Evolutionary conservation across 192 early-diverging fungal species (phyloP).

Genomic region (Thamnidium elegans): DNA sequence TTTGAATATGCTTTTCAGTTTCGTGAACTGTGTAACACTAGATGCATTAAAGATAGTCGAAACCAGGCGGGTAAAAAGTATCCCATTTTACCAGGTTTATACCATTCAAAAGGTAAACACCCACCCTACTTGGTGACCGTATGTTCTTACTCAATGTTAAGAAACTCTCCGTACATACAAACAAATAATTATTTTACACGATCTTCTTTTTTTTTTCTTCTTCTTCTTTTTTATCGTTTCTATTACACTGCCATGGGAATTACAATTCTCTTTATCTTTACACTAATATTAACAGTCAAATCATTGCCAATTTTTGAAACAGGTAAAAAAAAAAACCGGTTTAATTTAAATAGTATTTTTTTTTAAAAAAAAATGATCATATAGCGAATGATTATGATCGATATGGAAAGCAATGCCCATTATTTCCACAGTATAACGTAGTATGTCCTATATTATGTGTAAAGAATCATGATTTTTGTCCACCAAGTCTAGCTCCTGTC

Average conservation of each 20-base stretch:
- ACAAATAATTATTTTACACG: too few relatives aligned
- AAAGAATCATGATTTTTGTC: conserved; percentile 45
- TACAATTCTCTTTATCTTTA: not conserved
- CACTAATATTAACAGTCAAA: not conserved
- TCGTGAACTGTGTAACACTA: too few relatives aligned
- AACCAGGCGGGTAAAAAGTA: too few relatives aligned
- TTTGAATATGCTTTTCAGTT: too few relatives aligned
- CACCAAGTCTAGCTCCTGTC: conserved; percentile 34
- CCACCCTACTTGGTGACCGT: too few relatives aligned
- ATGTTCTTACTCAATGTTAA: too few relatives aligned
- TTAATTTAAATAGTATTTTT: too few relatives aligned
- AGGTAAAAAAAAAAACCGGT: not conserved
- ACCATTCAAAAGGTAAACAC: too few relatives aligned
- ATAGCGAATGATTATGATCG: conserved; percentile 49
- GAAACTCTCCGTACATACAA: too few relatives aligned
- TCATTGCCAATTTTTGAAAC: conserved; percentile 12
- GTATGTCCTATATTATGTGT: conserved; percentile 56
- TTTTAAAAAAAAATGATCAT: too few relatives aligned
- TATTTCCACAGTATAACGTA: conserved; percentile 42
- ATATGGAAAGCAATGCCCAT: conserved; percentile 48
- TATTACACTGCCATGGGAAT: not conserved
- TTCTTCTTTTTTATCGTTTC: not conserved
- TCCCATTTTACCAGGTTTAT: too few relatives aligned
- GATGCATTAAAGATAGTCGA: too few relatives aligned
- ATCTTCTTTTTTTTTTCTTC: not conserved